Base-by-base conservation (phyloP, 305 asterid species). In the Fraxinus sp. region DNA sequence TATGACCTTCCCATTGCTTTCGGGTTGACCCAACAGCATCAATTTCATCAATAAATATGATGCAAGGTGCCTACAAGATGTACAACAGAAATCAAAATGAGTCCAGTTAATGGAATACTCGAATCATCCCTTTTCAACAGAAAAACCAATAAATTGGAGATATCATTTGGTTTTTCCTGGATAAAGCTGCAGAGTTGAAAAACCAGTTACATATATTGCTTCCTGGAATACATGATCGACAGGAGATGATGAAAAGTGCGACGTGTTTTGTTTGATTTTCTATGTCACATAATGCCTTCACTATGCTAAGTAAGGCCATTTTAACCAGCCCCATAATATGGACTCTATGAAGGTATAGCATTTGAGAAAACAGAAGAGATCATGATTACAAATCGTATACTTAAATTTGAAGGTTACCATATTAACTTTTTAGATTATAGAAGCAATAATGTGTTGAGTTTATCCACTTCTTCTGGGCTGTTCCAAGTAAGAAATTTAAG, bases 1-100 rank as follows among this genome's bases (percentile, higher is more conserved):
- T 95, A 79, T 96, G 99, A 78, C 98, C 98, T 91, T 96, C 99
- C 93, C 95, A 95, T 82, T 93, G 99, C 94, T 93, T 96, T 64
- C 99, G 90, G 77, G 98, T 96, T 75, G 98, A 95, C 82, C 99
- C 99, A 85, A 97, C 93, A 43, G 99, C 98, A 91, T 97, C 99
- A 84, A 97, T 92, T 86, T 97, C 99, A 86, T 97, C 99, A 78
- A 97, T 97, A 85, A 97, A 95, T 85, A 97, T 89, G 86, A 97
- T 97, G 93, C 99, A 97, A 4, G 99, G 98, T 80, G 99, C 97
- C 99, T 95, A 87, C 13, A 84, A 80, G 79, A 75, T 68, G 32
- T 74, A 49, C 49, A 41, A 57, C 24, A 75, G 30, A 79, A 81
- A 52, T 74, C 75, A 62, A 49, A 77, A 75, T 81, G 59, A 81